phyloP scores from a whole-genome alignment of 306 rosid genomes.

The Potentilla sterilis region DNA sequence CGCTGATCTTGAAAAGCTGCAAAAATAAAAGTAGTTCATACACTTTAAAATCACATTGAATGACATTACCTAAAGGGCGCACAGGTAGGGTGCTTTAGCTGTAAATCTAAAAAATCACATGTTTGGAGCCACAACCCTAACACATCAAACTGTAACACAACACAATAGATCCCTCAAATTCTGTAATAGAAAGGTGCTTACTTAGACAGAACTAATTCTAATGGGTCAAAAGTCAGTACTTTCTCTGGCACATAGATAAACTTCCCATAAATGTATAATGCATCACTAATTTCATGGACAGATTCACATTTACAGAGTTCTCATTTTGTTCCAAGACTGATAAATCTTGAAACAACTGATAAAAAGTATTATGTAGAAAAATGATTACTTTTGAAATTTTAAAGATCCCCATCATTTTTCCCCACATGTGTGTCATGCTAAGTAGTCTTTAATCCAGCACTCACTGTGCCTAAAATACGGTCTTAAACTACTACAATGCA shows the following conservation, averaged over 20 bases:
- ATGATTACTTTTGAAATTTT: background rate
- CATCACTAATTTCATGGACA: background rate
- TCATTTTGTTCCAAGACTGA: background rate
- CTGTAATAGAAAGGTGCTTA: background rate
- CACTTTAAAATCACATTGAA: conserved; percentile 16
- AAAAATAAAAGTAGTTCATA: conserved; percentile 22
- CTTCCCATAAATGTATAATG: background rate
- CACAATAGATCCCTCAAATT: background rate
- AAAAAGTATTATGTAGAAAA: background rate
- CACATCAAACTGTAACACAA: background rate
- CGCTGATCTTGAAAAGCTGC: conserved; percentile 99
- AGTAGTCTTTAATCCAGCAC: background rate
- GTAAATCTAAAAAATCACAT: background rate
- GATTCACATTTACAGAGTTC: background rate
- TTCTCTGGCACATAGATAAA: background rate
- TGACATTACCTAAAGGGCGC: background rate
- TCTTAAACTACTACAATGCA: conserved; percentile 1
- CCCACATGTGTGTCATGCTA: background rate
- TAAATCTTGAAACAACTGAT: background rate
- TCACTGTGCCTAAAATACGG: background rate
- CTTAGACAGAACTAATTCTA: background rate
- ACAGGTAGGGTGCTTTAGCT: background rate
- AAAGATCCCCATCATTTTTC: background rate
- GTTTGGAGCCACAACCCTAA: background rate
- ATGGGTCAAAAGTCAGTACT: background rate